Evolutionary conservation across 257 asterid species (phyloP), one percentile per base, ranked within the genome.

Genomic region (Linaria vulgaris): DNA sequence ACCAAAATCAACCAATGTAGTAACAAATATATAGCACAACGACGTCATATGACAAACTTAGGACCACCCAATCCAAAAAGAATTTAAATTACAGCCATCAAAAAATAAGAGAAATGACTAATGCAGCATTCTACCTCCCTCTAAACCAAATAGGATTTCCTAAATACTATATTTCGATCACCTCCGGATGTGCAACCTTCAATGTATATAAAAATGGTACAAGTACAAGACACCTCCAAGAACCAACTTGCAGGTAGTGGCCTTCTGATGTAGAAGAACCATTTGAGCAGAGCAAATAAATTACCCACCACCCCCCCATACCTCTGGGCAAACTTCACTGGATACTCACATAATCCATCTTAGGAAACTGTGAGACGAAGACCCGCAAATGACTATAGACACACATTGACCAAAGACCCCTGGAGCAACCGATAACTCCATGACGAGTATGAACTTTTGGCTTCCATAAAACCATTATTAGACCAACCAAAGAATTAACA

Each of bases 241-340:
- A 61, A 57, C 69, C 57, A 22, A 56, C 73, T 24, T 14, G 63
- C 69, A 54, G 65, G 67, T 22, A 53, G 66, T 63, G 51, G 72
- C 64, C 54, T 71, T 73, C 87, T 54, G 70, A 72, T 70, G 59
- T 73, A 76, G 80, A 81, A 67, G 79, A 51, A 45, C 65, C 71
- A 59, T 30, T 49, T 47, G 78, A 39, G 51, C 69, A 13, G 23
- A 6, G 39, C 47, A 62, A 47, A 72, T 39, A 44, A 64, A 53
- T 27, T 27, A 27, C 56, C 41, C 41, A 34, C 41, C 41, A 34
- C 10, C 41, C 41, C 41, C 41, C 55, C 75, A 68, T 67, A 73
- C 65, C 68, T 10, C 54, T n/a, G 16, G 55, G 27, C 46, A 60
- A 82, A 64, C 68, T 56, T 57, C 58, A 69, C 60, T 52, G 41